Evolutionary conservation across 2,329 filamentous ascomycete genomes (phyloP).

Genomic region (Alternaria sp.): DNA sequence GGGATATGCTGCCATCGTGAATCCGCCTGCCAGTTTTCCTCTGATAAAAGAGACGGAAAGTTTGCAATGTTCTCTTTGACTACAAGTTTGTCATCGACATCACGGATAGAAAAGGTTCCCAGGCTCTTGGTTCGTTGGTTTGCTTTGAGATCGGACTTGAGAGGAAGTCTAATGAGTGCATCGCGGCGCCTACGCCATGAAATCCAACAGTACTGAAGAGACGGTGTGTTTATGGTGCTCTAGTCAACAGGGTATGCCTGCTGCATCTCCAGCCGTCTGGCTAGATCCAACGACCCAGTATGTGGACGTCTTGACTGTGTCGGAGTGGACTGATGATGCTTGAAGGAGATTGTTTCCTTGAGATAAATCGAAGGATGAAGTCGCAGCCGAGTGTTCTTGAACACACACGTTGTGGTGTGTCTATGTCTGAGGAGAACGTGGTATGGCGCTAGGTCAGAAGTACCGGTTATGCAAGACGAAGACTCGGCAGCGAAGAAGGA

Average conservation of each 20-base stretch:
- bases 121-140: constrained; percentile 16
- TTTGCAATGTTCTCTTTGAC: not conserved
- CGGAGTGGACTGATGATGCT: not conserved
- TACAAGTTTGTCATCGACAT: not conserved
- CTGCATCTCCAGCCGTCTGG: not conserved
- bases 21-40: constrained; percentile 10
- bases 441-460: constrained; percentile 10
- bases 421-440: constrained; percentile 2
- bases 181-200: constrained; percentile 23
- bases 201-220: not conserved
- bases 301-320: not conserved
- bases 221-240: not conserved
- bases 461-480: constrained; percentile 7
- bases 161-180: constrained; percentile 26
- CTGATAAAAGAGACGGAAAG: not conserved
- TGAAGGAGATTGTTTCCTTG: not conserved
- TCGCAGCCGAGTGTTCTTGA: not conserved
- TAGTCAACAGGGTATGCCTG: not conserved
- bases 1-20: constrained; percentile 31
- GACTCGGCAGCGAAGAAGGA: constrained; percentile 10
- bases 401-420: not conserved
- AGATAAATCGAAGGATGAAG: not conserved
- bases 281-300: constrained; percentile 7
- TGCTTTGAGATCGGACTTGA: constrained; percentile 17
- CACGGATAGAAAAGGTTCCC: constrained; percentile 7